These are phyloP conservation scores for Ormosia emarginata DNA, from an alignment of 306 rosid genomes.

Conservation along the genomic window DNA sequence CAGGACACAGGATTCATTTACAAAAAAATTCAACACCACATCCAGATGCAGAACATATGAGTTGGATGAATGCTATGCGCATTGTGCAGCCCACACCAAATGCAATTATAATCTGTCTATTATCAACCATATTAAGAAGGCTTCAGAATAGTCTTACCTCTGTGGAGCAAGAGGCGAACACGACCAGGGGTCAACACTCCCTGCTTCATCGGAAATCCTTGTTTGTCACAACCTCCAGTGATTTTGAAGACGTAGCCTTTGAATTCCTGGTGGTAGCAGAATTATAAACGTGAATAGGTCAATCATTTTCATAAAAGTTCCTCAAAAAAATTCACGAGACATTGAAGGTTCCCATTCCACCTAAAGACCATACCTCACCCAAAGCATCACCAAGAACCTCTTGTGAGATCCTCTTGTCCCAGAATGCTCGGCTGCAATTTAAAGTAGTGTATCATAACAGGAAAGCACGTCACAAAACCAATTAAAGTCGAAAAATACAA, in stretches of 20 bases:
- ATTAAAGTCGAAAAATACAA: not conserved
- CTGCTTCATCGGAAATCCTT: conserved; percentile 41
- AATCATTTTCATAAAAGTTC: not conserved
- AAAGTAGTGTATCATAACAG: not conserved
- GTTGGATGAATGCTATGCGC: not conserved
- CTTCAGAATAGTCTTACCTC: conserved; percentile 8
- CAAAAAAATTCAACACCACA: not conserved
- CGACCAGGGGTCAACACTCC: conserved; percentile 44
- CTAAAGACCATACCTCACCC: conserved; percentile 28
- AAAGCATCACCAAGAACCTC: conserved; percentile 40
- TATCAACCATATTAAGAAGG: not conserved
- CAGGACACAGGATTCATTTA: not conserved
- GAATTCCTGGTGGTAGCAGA: conserved; percentile 14
- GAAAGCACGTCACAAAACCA: not conserved
- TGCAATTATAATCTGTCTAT: not conserved
- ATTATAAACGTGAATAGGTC: not conserved
- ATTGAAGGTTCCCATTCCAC: not conserved
- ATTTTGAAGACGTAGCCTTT: conserved; percentile 37
- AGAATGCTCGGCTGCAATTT: conserved; percentile 29
- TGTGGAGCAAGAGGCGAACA: conserved; percentile 36
- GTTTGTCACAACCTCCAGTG: conserved; percentile 39
- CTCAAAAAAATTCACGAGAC: not conserved
- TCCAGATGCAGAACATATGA: not conserved
- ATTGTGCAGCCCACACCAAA: not conserved
- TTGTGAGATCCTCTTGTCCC: conserved; percentile 41